Base-by-base conservation (phyloP, 768 basidiomycete species). In the Naganishia vishniacii region DNA sequence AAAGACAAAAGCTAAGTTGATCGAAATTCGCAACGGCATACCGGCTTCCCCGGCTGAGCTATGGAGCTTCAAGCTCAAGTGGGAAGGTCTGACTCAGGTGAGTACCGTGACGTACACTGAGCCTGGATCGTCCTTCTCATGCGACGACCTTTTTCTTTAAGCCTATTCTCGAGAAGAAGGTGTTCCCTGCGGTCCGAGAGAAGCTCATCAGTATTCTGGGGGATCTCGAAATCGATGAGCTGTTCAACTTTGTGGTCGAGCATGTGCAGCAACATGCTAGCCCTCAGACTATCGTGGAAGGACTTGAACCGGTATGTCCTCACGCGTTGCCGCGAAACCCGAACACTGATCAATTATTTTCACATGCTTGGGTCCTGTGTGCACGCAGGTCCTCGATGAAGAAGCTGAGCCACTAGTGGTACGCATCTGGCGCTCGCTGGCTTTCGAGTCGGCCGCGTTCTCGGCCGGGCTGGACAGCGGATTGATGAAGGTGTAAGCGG, bases 371-470 rank as follows among this genome's bases (percentile, higher is more conserved):
- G 18, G 7, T 37, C n/a, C n/a, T n/a, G n/a, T 59, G 6, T 9
- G 20, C 47, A 26, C n/a, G 9, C 72, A 95, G 92, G 89, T 95
- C 3, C 81, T 97, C 37, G 91, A 91, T 73, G 92, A 94, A 76
- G 92, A 97, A 75, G 91, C 92, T 5, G 79, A 80, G 28, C 86
- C 90, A 65, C 83, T 93, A 64, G 81, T 84, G n/a, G 77, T 86
- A 70, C 82, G 82, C 66, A 81, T 95, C 49, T 97, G 92, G 92
- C 84, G 90, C 61, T 88, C 91, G 78, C 83, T 94, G 70, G 89
- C 91, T 56, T 94, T 94, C 74, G 92, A 97, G 81, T 91, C 90
- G 72, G 88, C 90, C 84, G 89, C 91, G 28, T 92, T 89, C 75
- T 86, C 84, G 67, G 89, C 92, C 77, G 91, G 91, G 42, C 81